Evolutionary conservation across 2,329 filamentous ascomycete species (phyloP).

Genomic region (Pseudogymnoascus sp.): DNA sequence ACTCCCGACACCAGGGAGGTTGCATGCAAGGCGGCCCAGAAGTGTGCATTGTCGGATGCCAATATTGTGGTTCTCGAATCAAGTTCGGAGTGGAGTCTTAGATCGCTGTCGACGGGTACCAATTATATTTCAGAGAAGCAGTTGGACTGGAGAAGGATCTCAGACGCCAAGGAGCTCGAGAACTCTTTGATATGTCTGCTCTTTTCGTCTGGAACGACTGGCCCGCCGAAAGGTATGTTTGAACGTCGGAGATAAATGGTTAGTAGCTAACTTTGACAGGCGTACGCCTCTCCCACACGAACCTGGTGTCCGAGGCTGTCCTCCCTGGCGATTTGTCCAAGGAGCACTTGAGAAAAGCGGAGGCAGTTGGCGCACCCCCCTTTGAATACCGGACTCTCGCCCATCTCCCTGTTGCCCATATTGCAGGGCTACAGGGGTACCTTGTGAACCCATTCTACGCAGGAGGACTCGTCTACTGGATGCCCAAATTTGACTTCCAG

Average conservation of each 20-base stretch:
- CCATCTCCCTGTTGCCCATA: slow-evolving; percentile 38
- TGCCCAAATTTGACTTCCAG: slow-evolving; percentile 68
- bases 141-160: slow-evolving; percentile 55
- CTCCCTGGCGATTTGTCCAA: slow-evolving; percentile 28
- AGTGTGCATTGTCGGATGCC: slow-evolving; percentile 44
- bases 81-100: slow-evolving; percentile 36
- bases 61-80: slow-evolving; percentile 57
- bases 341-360: slow-evolving; percentile 19
- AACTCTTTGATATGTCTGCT: slow-evolving; percentile 58
- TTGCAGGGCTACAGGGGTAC: slow-evolving; percentile 39
- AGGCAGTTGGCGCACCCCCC: slow-evolving; percentile 14
- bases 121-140: slow-evolving; percentile 31
- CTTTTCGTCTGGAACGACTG: slow-evolving; percentile 73
- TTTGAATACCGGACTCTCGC: slow-evolving; percentile 35
- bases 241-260: slow-evolving; percentile 1
- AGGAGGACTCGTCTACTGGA: slow-evolving; percentile 54
- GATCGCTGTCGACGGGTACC: slow-evolving; percentile 58
- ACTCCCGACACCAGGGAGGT: slow-evolving; percentile 55
- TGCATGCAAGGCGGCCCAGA: slow-evolving; percentile 41
- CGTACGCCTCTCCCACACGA: slow-evolving; percentile 63
- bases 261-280: slow-evolving; percentile 39
- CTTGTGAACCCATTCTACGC: slow-evolving; percentile 37
- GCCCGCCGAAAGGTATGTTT: slow-evolving; percentile 56
- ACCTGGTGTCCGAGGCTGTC: slow-evolving; percentile 55
- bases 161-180: slow-evolving; percentile 39